These are phyloP conservation scores for Hibiscus mutabilis DNA, from an alignment of 345 rosid genomes.

Conservation along the genomic window DNA sequence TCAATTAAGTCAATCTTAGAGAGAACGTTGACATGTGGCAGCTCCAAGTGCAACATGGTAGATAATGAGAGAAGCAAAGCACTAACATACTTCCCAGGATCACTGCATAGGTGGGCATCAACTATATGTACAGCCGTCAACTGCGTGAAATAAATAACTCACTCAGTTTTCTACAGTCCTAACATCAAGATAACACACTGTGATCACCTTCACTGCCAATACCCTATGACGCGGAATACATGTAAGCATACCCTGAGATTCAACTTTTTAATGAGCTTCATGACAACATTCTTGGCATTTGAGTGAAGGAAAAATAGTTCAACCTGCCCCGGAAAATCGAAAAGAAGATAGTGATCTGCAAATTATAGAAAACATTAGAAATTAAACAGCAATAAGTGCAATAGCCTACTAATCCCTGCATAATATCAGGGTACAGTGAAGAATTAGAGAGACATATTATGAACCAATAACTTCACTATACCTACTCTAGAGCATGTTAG, in stretches of 20 bases:
- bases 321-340: constrained; percentile 98
- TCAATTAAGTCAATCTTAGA: constrained; percentile 90
- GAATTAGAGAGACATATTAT: neutral
- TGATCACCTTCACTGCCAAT: neutral
- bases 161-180: constrained; percentile 7
- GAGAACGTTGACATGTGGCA: constrained; percentile 81
- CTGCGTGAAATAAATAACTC: constrained; percentile 38
- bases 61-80: constrained; percentile 77
- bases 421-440: neutral
- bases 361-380: constrained; percentile 17
- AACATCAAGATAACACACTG: constrained; percentile 9
- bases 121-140: constrained; percentile 82
- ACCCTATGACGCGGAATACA: neutral
- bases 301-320: constrained; percentile 82
- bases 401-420: neutral
- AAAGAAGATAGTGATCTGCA: constrained; percentile 93
- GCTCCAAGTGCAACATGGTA: constrained; percentile 91
- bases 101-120: constrained; percentile 81
- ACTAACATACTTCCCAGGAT: constrained; percentile 79
- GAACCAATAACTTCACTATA: neutral
- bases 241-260: constrained; percentile 62
- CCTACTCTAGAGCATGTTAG: neutral
- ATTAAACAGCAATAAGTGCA: neutral
- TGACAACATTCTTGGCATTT: constrained; percentile 64
- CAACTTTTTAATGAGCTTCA: constrained; percentile 66